Evolutionary conservation across 1,284 basidiomycete species (phyloP), one percentile per base, ranked within the genome.

Genomic region (Stygiomarasmius scandens): DNA sequence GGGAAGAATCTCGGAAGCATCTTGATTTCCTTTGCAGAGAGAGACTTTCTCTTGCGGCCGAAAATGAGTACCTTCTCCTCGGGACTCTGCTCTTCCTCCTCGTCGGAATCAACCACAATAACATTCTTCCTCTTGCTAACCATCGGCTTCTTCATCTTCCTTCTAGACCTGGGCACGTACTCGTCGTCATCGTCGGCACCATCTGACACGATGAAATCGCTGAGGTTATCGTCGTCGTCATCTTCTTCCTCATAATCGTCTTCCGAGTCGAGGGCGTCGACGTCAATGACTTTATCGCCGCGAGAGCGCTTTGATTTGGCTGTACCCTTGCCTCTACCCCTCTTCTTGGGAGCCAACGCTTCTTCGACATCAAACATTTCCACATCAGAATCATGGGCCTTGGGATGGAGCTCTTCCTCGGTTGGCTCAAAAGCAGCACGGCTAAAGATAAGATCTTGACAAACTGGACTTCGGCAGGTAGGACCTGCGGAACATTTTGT

Each of bases 141-240:
- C 51, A 72, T 55, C 19, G 74, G 69, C 53, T 71, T 76, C 70
- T 75, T 81, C 25, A 73, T 50, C 16, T 58, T 65, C 29, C 66
- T n/a, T n/a, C n/a, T 71, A 25, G 73, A 72, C 36, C 66, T 71
- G 58, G 79, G 75, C 65, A 78, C 77, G 66, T 80, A 77, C 41
- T 78, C 78, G 54, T 79, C 76, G 29, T 77, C 77, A 58, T 83
- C 81, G 58, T 78, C 81, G 49, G 69, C 80, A 58, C 78, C 80
- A 49, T 69, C 71, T 22, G 78, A 63, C 1, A 83, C 80, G 59
- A 84, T 84, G 63, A 85, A 85, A 63, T 83, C 82, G 58, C 74
- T 76, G 61, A 82, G 61, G 56, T 78, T 75, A 57, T 78, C 74
- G 47, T 77, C 74, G 6, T 72, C 69, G 20, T 75, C 71, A 8